Base-by-base conservation (phyloP, 1,139 yeast species). In the Kodamaea sp. region DNA sequence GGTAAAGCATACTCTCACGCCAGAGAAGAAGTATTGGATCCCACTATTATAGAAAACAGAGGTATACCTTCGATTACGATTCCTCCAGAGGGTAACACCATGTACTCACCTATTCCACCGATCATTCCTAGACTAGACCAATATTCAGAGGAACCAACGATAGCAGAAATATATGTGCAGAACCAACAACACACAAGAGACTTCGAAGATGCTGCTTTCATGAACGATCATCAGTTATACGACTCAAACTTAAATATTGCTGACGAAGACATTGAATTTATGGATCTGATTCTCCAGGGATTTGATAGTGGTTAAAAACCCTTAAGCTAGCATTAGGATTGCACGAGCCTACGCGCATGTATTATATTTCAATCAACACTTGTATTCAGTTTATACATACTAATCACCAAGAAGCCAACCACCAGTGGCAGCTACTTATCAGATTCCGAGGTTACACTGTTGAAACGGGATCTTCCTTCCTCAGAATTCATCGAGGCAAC, bases 261-360 rank as follows among this genome's bases (percentile, higher is more conserved):
- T 2, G 51, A 48, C 4, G 53, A 51, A 25, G 55, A 50, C 27
- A 34, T 48, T 15, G 12, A 37, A 16, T 47, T 50, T 31, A 47
- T 50, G 47, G 42, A 50, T 15, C 41, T 39, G 28, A 36, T 48
- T 4, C 31, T 48, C n/a, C 40, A 41, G 26, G 44, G 39, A 6
- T n/a, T n/a, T n/a, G n/a, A n/a, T n/a, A n/a, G n/a, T n/a, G n/a
- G n/a, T n/a, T n/a, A n/a, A n/a, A n/a, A n/a, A n/a, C n/a, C n/a
- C n/a, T n/a, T n/a, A n/a, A n/a, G n/a, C n/a, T n/a, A n/a, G n/a
- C n/a, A n/a, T n/a, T n/a, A n/a, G n/a, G n/a, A n/a, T n/a, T n/a
- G n/a, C n/a, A n/a, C n/a, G n/a, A n/a, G n/a, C n/a, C n/a, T n/a
- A n/a, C n/a, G n/a, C n/a, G n/a, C n/a, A n/a, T n/a, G n/a, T n/a